Evolutionary conservation across 768 basidiomycete genomes (phyloP).

Genomic region (Termitomyces sp.): DNA sequence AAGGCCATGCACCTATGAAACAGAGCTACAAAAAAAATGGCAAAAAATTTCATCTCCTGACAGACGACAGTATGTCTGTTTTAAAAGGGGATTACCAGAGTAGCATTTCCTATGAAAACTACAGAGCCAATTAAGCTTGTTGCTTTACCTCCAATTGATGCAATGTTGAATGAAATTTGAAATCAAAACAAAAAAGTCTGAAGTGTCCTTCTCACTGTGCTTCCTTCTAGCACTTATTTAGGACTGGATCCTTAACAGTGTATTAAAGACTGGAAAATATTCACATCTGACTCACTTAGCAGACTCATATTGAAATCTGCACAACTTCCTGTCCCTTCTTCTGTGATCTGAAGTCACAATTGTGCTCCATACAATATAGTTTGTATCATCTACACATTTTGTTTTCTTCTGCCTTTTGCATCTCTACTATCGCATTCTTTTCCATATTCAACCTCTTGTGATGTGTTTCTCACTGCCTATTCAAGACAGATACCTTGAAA

Average conservation of each 20-base stretch:
- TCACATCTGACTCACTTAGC: neutral
- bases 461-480: neutral
- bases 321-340: neutral
- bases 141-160: conserved; percentile 15
- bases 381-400: conserved; percentile 2
- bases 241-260: neutral
- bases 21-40: no score
- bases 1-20: no score
- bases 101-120: conserved; percentile 9
- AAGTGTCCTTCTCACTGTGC: neutral
- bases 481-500: neutral
- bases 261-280: neutral
- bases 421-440: neutral
- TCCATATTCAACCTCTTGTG: neutral
- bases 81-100: no score
- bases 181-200: neutral
- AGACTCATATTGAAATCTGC: neutral
- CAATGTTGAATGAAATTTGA: neutral
- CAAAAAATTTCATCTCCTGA: no score
- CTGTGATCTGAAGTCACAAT: conserved; percentile 3
- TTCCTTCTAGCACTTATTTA: neutral
- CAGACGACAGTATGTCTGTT: no score
- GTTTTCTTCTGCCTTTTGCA: neutral
- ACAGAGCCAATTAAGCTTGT: conserved; percentile 10
- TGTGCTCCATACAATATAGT: conserved; percentile 5